Conservation (phyloP, 1,139 yeast genomes). For the Meyerozyma smithsonii region DNA sequence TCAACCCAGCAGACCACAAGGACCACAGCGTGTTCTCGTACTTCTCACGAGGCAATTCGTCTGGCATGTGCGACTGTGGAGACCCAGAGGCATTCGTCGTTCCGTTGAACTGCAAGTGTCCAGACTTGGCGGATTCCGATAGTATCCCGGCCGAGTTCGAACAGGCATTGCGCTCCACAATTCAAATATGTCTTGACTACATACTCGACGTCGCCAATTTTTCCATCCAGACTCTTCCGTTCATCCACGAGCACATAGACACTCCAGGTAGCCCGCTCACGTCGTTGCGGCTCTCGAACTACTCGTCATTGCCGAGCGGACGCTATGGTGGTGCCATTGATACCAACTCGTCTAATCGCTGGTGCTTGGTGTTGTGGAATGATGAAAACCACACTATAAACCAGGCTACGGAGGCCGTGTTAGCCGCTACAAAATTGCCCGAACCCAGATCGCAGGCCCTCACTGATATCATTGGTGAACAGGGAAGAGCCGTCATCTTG, state of each 20-base stretch:
- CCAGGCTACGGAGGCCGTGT: conserved; percentile 39
- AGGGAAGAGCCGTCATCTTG: conserved; percentile 26
- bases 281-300: conserved; percentile 23
- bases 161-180: conserved; percentile 22
- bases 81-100: conserved; percentile 76
- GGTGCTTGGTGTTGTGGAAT: conserved; percentile 60
- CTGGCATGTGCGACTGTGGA: conserved; percentile 89
- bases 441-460: conserved; percentile 24
- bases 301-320: conserved; percentile 24
- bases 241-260: conserved; percentile 23
- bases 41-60: conserved; percentile 42
- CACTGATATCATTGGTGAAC: conserved; percentile 30
- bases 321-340: conserved; percentile 29
- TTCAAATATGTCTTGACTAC: conserved; percentile 41
- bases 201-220: conserved; percentile 43
- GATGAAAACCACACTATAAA: conserved; percentile 65
- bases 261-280: conserved; percentile 13
- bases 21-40: conserved; percentile 59
- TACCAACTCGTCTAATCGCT: conserved; percentile 23
- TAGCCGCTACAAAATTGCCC: conserved; percentile 27
- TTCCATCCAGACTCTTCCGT: conserved; percentile 32
- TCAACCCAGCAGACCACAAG: conserved; percentile 60
- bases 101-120: conserved; percentile 48
- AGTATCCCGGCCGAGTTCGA: conserved; percentile 9
- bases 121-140: conserved; percentile 1